Base-by-base conservation (phyloP, 345 rosid species). In the Citrus sinensis region DNA sequence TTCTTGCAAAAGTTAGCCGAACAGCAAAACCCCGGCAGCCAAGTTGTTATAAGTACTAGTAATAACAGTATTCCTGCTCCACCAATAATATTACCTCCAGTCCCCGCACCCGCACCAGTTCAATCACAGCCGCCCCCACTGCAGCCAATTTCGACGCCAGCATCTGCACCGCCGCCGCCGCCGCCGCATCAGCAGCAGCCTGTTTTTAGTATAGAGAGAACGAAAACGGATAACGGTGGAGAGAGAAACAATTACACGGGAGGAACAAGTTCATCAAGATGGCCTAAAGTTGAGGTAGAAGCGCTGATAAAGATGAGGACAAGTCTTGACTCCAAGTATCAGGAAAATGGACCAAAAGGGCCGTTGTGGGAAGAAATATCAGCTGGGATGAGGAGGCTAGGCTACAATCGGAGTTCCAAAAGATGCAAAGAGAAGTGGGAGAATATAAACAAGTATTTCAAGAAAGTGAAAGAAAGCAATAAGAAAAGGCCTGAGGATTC, bases 341-440 rank as follows among this genome's bases (percentile, higher is more conserved):
- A 82, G 35, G 90, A 91, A 25, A 89, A 84, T 55, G 89, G 89
- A 39, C 89, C 93, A 0, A 89, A 88, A 79, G 95, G 90, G 46
- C 93, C 93, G 7, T 75, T 91, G 24, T 91, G 95, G 95, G 93
- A 89, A 78, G 93, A 89, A 79, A 87, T 88, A 65, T 89, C 95
- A 0, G 70, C 82, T 0, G 85, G 81, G 34, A 91, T 91, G 93
- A 85, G 77, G 80, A 83, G 75, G 80, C 71, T 84, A 19, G 95
- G 95, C 0, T 91, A 91, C 80, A 85, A 87, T 54, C 85, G 95
- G 9, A 88, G 65, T 34, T 63, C 92, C 20, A 91, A 91, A 73
- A 77, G 95, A 79, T 91, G 95, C 82, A 91, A 91, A 72, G 95
- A 91, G 85, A 91, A 91, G 79, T 91, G 95, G 95, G 95, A 91